Evolutionary conservation across 805 yeast genomes (phyloP).

Genomic region (Nakazawaea ishiwadae): DNA sequence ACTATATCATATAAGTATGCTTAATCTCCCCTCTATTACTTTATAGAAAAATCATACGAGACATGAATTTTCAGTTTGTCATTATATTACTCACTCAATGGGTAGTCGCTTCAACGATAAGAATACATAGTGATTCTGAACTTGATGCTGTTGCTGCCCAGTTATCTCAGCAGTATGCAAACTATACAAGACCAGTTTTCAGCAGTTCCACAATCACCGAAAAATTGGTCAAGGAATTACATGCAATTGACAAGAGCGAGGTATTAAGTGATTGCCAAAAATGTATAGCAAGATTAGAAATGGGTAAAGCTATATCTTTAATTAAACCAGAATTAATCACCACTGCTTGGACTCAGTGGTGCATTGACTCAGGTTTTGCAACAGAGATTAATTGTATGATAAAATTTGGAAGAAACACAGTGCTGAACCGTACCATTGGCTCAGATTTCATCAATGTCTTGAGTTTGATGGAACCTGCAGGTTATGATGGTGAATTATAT

Average conservation of each 20-base stretch:
- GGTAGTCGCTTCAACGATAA: too few species aligned
- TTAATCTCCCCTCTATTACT: too few species aligned
- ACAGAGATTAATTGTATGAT: conserved; percentile 24
- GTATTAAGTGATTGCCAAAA: conserved; percentile 23
- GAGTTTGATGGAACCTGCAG: conserved; percentile 44
- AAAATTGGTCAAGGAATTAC: too few species aligned
- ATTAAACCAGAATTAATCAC: conserved; percentile 38
- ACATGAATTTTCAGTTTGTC: too few species aligned
- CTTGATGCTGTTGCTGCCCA: too few species aligned
- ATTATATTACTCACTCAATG: too few species aligned
- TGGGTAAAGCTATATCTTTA: conserved; percentile 33
- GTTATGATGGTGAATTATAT: conserved; percentile 55
- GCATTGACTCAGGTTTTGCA: conserved; percentile 28
- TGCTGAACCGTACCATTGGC: conserved; percentile 31
- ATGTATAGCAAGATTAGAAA: conserved; percentile 29
- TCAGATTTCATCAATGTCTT: conserved; percentile 48
- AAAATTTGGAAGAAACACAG: conserved; percentile 33
- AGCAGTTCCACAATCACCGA: too few species aligned
- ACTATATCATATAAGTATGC: too few species aligned
- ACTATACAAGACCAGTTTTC: too few species aligned
- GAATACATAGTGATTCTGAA: too few species aligned
- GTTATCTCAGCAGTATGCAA: too few species aligned
- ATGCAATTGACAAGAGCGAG: conserved; percentile 11
- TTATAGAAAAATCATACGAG: too few species aligned
- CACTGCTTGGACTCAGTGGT: conserved; percentile 37